Evolutionary conservation across 257 asterid genomes (phyloP).

Genomic region (Jacaranda mimosifolia): DNA sequence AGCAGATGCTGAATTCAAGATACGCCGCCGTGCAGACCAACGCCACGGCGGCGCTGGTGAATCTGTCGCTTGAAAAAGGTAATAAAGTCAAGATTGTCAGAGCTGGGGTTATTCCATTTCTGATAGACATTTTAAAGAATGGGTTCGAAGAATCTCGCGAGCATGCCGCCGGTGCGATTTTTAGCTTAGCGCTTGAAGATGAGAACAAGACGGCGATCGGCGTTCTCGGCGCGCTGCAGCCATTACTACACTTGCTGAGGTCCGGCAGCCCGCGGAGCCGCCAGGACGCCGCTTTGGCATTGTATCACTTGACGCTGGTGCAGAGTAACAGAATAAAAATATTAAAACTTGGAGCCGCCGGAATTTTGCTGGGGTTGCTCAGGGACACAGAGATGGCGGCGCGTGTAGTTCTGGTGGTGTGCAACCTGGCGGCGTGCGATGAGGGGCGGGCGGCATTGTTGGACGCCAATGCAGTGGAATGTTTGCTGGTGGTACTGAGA

Average conservation of each 20-base stretch:
- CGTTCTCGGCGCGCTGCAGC: conserved; percentile 68
- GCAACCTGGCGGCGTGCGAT: conserved; percentile 62
- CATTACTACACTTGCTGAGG: conserved; percentile 65
- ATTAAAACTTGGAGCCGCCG: conserved; percentile 56
- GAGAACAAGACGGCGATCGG: conserved; percentile 72
- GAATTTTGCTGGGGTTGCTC: conserved; percentile 54
- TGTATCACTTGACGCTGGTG: conserved; percentile 67
- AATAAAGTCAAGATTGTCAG: conserved; percentile 72
- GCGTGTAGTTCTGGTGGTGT: conserved; percentile 62
- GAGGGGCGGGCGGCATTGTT: conserved; percentile 67
- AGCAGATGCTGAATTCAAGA: conserved; percentile 53
- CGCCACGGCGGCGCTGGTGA: conserved; percentile 70
- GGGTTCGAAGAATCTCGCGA: conserved; percentile 72
- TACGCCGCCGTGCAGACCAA: conserved; percentile 63
- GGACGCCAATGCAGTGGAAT: conserved; percentile 61
- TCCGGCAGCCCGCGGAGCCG: conserved; percentile 64
- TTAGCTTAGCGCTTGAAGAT: conserved; percentile 66
- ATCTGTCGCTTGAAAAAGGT: conserved; percentile 60
- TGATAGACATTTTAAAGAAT: conserved; percentile 63
- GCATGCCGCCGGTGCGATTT: conserved; percentile 78
- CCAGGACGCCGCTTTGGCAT: conserved; percentile 66
- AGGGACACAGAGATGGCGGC: conserved; percentile 49
- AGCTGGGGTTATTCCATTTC: conserved; percentile 59
- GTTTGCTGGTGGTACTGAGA: conserved; percentile 56
- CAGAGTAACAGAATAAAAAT: conserved; percentile 61